Base-by-base conservation (phyloP, 768 basidiomycete genomes). In the Inosperma sp. region DNA sequence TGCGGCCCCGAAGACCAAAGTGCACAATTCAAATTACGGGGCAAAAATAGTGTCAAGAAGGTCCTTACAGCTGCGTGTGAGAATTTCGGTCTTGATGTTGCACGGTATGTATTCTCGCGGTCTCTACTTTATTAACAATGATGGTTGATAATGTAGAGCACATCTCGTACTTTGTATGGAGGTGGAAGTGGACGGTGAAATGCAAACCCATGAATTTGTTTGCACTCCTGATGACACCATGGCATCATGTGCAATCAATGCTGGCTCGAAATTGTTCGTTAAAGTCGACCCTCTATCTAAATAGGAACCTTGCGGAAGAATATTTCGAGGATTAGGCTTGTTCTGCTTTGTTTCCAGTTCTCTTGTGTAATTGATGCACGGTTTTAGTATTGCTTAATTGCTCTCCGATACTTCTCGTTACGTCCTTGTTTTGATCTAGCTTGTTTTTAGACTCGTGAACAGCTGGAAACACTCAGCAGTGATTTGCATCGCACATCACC, bases 1-100 rank as follows among this genome's bases (percentile, higher is more conserved):
- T 37, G 47, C 1, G 65, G 65, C 16, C 67, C 63, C 2, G 26
- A 39, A 0, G 55, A 53, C 10, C 55, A 61, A 30, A 53, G 43
- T 5, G 64, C 62, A 0, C 64, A 72, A 43, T 74, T 77, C 67
- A 73, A 72, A 54, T 72, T 73, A 2, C 72, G 74, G 34, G 72
- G 69, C 10, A 70, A 66, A 41, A 73, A 77, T 56, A 54, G 55
- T 29, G 69, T 75, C 12, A 56, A 61, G 27, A 75, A 74, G 56
- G 71, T 77, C 17, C 63, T 77, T 4, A 59, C 60, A 30, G 68
- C 68, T 13, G 73, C 66, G 3, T 75, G 74, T 49, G 68, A 62
- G 39, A 70, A 67, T n/a, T 75, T 74, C 34, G 63, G 56, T 0
- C 49, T 74, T 19, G 69, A 71, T 29, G 58, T 49, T 17, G 53